Base-by-base conservation (phyloP, 768 basidiomycete genomes). In the Lenzites betulinus region DNA sequence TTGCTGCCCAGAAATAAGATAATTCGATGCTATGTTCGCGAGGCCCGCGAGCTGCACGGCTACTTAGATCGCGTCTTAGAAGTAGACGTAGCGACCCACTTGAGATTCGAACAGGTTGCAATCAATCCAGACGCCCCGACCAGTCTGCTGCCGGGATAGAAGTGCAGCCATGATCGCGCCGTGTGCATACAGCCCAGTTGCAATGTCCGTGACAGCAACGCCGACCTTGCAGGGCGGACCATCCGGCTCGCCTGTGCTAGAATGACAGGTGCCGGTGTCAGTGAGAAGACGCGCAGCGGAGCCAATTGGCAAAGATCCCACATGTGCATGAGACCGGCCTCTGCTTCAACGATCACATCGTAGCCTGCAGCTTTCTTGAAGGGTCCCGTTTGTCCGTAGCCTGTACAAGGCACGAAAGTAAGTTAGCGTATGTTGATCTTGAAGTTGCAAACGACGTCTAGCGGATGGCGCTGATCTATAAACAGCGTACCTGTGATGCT, bases 261-360 rank as follows among this genome's bases (percentile, higher is more conserved):
- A 26, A 28, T 22, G n/a, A n/a, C n/a, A n/a, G n/a, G n/a, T 35
- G 25, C 12, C 18, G 8, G 41, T n/a, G 36, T 13, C 7, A 38
- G 23, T 18, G 33, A 25, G 48, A 59, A 26, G 51, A 62, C 28
- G 63, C 61, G 54, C 65, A 42, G 53, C 33, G 54, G 18, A 59
- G 54, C 30, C 30, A 33, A 33, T n/a, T 56, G 54, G 11, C 7
- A 60, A 41, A n/a, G 44, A 70, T 36, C 64, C 47, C 78, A 92
- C 89, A 95, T 95, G 73, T 95, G 92, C 93, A 95, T 95, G 51
- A 96, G 76, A 11, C 95, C 96, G 35, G 95, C 93, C 73, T 96
- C 94, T 2, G 86, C 94, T 71, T 94, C 79, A 65, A 74, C 72
- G 42, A 76, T 64, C 25, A 94, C 94, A 71, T 94, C 93, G 73